These are phyloP conservation scores for Euphorbia neoarborescens DNA, from an alignment of 441 rosid genomes.

Conservation along the genomic window DNA sequence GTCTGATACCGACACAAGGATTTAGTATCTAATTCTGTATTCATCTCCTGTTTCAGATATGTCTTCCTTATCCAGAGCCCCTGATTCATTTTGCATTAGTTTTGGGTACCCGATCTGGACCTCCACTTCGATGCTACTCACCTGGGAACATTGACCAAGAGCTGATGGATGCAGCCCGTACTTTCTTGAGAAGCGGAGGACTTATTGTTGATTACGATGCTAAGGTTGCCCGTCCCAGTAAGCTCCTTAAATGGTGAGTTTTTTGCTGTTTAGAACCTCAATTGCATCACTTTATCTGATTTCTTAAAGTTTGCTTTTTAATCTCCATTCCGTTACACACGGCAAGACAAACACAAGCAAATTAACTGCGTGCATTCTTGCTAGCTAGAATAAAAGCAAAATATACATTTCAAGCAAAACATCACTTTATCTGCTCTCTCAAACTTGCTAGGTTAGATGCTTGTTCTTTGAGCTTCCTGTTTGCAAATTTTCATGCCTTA, in stretches of 20 bases:
- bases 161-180: slow-evolving; percentile 57
- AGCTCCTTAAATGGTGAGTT: slow-evolving; percentile 63
- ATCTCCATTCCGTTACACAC: background rate
- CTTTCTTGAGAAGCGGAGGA: slow-evolving; percentile 66
- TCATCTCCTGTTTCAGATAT: slow-evolving; percentile 31
- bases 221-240: slow-evolving; percentile 47
- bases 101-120: slow-evolving; percentile 71
- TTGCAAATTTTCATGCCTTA: background rate
- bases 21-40: background rate
- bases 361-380: background rate
- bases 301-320: background rate
- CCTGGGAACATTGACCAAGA: slow-evolving; percentile 68
- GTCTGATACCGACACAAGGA: no score
- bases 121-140: slow-evolving; percentile 62
- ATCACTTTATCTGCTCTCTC: no score
- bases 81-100: slow-evolving; percentile 65
- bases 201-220: slow-evolving; percentile 44
- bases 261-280: background rate
- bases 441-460: background rate
- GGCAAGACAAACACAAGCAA: background rate
- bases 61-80: slow-evolving; percentile 51
- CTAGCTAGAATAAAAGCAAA: background rate
- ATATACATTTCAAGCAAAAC: background rate
- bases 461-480: background rate
- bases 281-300: background rate